A percentile compares a stretch with the other conserved stretches of the same genome.
Conservation (phyloP, 2,329 filamentous ascomycete species). For the Cercospora berteroae region DNA sequence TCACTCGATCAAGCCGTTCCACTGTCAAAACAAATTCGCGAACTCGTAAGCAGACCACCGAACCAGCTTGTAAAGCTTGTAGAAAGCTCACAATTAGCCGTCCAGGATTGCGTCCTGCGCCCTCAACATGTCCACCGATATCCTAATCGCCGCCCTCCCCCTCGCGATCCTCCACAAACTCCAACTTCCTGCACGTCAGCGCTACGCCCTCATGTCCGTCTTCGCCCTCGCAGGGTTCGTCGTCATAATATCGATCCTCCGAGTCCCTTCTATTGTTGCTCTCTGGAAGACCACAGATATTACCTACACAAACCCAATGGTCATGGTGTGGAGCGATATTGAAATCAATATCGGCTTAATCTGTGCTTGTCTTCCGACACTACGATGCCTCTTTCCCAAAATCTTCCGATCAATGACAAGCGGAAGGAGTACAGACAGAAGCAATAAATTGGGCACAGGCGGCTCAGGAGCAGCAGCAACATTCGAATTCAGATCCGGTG, state of each 20-base stretch:
- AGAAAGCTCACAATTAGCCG: no score
- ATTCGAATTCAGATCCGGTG: background rate
- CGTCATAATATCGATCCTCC: slow-evolving; percentile 36
- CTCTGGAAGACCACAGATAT: slow-evolving; percentile 29
- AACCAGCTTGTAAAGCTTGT: background rate
- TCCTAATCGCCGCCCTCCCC: slow-evolving; percentile 37
- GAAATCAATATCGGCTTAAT: slow-evolving; percentile 40
- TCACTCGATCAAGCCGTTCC: slow-evolving; percentile 2
- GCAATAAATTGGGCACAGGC: background rate
- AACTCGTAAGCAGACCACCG: slow-evolving; percentile 15
- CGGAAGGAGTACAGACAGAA: background rate
- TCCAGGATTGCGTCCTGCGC: slow-evolving; percentile 36
- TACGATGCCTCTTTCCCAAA: slow-evolving; percentile 38
- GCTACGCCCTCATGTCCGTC: slow-evolving; percentile 36
- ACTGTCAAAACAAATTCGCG: slow-evolving; percentile 16
- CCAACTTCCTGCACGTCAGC: slow-evolving; percentile 34
- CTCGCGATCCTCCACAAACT: slow-evolving; percentile 36
- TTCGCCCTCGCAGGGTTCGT: slow-evolving; percentile 38
- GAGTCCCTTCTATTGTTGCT: slow-evolving; percentile 31
- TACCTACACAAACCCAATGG: slow-evolving; percentile 33
- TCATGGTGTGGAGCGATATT: slow-evolving; percentile 36
- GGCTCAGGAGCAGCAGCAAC: background rate
- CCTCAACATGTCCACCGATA: slow-evolving; percentile 40
- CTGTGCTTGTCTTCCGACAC: slow-evolving; percentile 39
- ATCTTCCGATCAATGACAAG: background rate